Evolutionary conservation across 352 stramenopile genomes (phyloP).

Genomic region (Pelagophyceae sp.): DNA sequence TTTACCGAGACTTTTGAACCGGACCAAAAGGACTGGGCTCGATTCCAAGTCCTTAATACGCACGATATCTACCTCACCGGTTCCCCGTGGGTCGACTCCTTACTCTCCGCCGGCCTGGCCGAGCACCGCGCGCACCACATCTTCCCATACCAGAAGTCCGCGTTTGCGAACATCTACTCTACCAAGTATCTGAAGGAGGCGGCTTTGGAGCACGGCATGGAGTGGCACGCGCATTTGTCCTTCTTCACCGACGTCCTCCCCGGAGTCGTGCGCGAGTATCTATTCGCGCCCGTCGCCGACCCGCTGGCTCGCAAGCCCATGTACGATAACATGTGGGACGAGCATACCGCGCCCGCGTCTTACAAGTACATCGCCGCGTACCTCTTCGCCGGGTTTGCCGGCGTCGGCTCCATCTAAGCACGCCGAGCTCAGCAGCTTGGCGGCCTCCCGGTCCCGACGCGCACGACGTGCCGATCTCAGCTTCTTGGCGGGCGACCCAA

Average conservation of each 20-base stretch:
- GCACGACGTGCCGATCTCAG: no score
- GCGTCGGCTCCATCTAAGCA: background rate
- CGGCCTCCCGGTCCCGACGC: no score
- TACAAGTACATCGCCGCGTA: background rate
- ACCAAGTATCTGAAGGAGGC: background rate
- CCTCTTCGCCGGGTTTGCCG: background rate
- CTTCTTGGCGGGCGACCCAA: no score
- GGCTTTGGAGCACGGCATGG: background rate
- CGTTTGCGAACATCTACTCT: background rate
- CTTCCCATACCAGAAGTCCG: background rate
- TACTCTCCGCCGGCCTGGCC: background rate
- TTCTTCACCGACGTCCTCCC: background rate
- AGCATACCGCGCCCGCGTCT: background rate
- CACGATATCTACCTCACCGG: background rate
- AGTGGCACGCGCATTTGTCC: background rate
- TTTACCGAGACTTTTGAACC: background rate
- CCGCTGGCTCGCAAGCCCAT: background rate
- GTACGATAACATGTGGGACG: background rate
- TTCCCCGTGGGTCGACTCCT: background rate
- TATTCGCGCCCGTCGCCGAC: background rate
- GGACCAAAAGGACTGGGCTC: background rate
- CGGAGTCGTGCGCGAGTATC: background rate
- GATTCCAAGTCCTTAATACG: background rate
- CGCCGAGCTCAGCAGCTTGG: no score
- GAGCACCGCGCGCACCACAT: background rate